Percentiles rank a stretch among this genome's conserved stretches.
phyloP scores from a whole-genome alignment of 2,329 filamentous ascomycete genomes.

The Beauveria varroae region DNA sequence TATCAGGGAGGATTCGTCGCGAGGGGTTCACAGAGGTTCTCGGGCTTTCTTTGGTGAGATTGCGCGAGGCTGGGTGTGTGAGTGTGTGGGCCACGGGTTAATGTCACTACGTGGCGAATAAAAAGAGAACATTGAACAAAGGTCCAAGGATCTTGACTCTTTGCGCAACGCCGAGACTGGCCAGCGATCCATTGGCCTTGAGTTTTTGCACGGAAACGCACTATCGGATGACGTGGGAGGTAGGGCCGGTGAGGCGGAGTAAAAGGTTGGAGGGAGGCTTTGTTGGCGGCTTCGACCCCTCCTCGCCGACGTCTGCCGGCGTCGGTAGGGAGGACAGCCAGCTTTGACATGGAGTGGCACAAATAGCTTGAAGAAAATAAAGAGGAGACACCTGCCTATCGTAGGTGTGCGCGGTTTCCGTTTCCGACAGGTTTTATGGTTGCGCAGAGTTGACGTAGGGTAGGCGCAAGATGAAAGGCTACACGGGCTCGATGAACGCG shows the following conservation, averaged over 20 bases:
- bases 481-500: background rate
- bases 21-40: conserved; percentile 2
- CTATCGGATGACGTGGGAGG: background rate
- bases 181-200: background rate
- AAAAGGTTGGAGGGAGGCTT: background rate
- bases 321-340: background rate
- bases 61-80: background rate
- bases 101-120: background rate
- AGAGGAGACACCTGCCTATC: background rate
- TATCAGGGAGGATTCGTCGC: background rate
- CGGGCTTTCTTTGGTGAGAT: background rate
- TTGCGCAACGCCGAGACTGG: background rate
- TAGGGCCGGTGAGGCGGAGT: background rate
- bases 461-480: background rate
- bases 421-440: background rate
- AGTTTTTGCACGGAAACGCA: background rate
- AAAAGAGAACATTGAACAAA: background rate
- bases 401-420: background rate
- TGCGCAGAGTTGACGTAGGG: background rate
- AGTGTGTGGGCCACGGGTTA: background rate
- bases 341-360: background rate
- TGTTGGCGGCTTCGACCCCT: background rate
- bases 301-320: background rate
- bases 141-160: background rate
- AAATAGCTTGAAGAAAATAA: background rate